phyloP scores from a whole-genome alignment of 2,329 filamentous ascomycete genomes.

The Cladosporium oxysporum region DNA sequence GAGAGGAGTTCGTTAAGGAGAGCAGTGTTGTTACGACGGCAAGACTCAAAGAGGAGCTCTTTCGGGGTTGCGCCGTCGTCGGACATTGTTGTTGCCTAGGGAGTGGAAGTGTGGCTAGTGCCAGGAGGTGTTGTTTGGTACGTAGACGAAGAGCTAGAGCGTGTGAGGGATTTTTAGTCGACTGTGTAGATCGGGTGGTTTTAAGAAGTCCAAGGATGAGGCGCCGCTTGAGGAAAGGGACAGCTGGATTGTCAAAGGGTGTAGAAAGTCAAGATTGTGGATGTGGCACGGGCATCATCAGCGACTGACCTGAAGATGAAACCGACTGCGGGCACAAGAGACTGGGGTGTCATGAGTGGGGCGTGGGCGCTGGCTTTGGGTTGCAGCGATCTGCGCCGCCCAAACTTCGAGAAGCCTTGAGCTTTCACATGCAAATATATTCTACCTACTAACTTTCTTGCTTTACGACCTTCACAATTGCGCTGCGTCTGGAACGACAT shows the following conservation, averaged over 20 bases:
- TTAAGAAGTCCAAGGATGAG: background rate
- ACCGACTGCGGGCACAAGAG: constrained; percentile 12
- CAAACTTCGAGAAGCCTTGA: constrained; percentile 18
- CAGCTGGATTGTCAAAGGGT: background rate
- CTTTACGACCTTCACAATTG: background rate
- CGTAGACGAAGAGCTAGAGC: background rate
- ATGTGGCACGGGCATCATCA: constrained; percentile 15
- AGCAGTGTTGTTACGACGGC: constrained; percentile 87
- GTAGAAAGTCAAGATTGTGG: background rate
- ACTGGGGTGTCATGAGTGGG: constrained; percentile 2
- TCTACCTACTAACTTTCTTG: background rate
- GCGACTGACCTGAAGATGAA: constrained; percentile 10
- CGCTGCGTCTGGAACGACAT: background rate
- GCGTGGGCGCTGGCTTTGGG: background rate
- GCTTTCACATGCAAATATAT: constrained; percentile 19
- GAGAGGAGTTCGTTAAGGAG: constrained; percentile 75
- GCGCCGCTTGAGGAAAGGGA: background rate
- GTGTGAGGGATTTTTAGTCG: background rate
- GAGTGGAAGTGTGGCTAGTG: background rate
- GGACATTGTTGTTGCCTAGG: constrained; percentile 28
- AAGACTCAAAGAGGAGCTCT: constrained; percentile 89
- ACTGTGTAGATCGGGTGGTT: background rate
- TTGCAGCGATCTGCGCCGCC: constrained; percentile 4
- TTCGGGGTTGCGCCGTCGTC: constrained; percentile 77
- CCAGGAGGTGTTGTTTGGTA: background rate